These are phyloP conservation scores for Thielaviopsis musarum DNA, from an alignment of 2,329 filamentous ascomycete species.

Conservation along the genomic window DNA sequence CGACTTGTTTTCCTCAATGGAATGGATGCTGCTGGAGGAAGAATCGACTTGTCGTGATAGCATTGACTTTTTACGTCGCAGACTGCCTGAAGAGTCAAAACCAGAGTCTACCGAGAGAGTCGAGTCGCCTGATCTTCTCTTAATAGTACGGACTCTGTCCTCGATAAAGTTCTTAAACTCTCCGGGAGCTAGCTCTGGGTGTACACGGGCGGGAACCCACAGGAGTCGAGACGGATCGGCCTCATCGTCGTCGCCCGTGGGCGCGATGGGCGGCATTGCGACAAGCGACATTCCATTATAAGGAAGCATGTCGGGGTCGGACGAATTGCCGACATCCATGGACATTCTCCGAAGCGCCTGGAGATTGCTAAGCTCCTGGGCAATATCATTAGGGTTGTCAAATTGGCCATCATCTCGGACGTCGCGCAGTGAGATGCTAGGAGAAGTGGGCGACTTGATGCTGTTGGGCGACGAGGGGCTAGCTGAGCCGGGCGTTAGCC, in stretches of 20 bases:
- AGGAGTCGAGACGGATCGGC: slow-evolving; percentile 77
- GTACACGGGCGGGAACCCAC: slow-evolving; percentile 89
- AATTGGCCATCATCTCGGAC: slow-evolving; percentile 55
- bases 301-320: slow-evolving; percentile 59
- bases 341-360: slow-evolving; percentile 84
- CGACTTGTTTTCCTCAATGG: slow-evolving; percentile 69
- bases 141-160: slow-evolving; percentile 78
- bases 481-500: slow-evolving; percentile 23
- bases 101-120: slow-evolving; percentile 40
- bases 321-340: slow-evolving; percentile 70
- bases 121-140: slow-evolving; percentile 62
- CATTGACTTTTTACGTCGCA: slow-evolving; percentile 88
- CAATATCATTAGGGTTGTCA: slow-evolving; percentile 74
- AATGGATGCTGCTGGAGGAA: slow-evolving; percentile 42
- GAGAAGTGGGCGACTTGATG: slow-evolving; percentile 28
- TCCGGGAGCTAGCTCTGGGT: slow-evolving; percentile 85
- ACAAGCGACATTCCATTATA: slow-evolving; percentile 48
- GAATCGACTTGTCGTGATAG: slow-evolving; percentile 80
- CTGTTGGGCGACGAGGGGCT: slow-evolving; percentile 5
- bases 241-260: slow-evolving; percentile 59
- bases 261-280: slow-evolving; percentile 56
- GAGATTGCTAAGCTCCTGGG: slow-evolving; percentile 81
- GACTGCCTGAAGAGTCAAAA: slow-evolving; percentile 26
- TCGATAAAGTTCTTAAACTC: slow-evolving; percentile 97
- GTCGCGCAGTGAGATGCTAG: slow-evolving; percentile 35